Evolutionary conservation across 495 filamentous ascomycete species (phyloP).

Genomic region (Cercophora sp.): DNA sequence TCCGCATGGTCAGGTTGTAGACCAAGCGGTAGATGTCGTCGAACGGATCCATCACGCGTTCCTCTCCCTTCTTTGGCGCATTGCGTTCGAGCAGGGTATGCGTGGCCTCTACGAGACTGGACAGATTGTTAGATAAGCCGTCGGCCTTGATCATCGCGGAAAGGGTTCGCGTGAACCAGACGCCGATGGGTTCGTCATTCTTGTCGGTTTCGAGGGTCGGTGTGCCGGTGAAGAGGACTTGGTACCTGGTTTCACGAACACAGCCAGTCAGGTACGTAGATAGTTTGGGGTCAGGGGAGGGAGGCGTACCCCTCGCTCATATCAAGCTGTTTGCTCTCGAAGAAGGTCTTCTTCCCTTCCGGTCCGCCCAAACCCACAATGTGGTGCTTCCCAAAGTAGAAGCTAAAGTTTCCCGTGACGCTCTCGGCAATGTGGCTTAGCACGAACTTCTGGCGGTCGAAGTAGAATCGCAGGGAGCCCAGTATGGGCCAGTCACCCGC

Average conservation of each 20-base stretch:
- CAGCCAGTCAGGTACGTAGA: background rate
- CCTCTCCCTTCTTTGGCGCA: slow-evolving; percentile 18
- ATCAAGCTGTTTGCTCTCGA: slow-evolving; percentile 39
- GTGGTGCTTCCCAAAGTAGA: slow-evolving; percentile 43
- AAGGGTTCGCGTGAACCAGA: slow-evolving; percentile 18
- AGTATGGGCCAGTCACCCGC: slow-evolving; percentile 18
- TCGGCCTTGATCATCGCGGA: slow-evolving; percentile 26
- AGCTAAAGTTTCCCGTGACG: slow-evolving; percentile 42
- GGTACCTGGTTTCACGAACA: slow-evolving; percentile 20
- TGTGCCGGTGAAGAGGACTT: slow-evolving; percentile 23
- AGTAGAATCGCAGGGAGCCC: slow-evolving; percentile 21
- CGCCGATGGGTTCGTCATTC: slow-evolving; percentile 12
- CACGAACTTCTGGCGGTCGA: slow-evolving; percentile 20
- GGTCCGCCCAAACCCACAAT: slow-evolving; percentile 39
- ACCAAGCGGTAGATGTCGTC: slow-evolving; percentile 39
- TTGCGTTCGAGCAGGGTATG: slow-evolving; percentile 23
- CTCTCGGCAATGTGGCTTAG: slow-evolving; percentile 15
- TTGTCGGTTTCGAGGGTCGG: slow-evolving; percentile 5
- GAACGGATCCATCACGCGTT: slow-evolving; percentile 37
- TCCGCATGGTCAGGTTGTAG: slow-evolving; percentile 39
- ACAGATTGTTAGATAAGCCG: slow-evolving; percentile 28
- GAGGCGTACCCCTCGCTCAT: slow-evolving; percentile 35
- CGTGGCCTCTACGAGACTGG: slow-evolving; percentile 29
- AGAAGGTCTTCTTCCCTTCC: slow-evolving; percentile 38
- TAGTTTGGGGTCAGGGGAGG: background rate